Percentiles rank a stretch among this genome's conserved stretches.
phyloP scores from a whole-genome alignment of 257 asterid genomes.

The Salvia hispanica region DNA sequence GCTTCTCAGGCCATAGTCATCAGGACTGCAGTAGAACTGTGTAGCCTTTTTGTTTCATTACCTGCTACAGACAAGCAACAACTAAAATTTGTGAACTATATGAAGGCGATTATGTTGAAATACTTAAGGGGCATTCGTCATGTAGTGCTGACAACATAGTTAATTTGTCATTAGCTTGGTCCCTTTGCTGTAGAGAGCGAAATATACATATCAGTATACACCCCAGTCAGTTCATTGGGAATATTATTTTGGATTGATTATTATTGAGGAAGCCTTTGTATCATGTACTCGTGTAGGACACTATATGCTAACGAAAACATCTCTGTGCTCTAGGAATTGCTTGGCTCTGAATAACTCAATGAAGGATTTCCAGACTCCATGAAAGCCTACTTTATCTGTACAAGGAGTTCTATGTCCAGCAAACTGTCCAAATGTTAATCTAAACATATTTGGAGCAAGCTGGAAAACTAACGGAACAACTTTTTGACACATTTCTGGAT shows the following conservation, averaged over 20 bases:
- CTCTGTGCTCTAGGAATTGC: no score
- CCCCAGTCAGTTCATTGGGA: neutral
- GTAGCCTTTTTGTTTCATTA: neutral
- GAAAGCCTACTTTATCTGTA: no score
- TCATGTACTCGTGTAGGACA: neutral
- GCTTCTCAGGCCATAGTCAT: neutral
- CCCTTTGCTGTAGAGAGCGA: neutral
- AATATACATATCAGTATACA: slow-evolving; percentile 27
- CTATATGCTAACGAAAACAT: no score
- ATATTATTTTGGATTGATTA: neutral
- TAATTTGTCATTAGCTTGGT: neutral
- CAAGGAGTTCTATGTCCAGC: slow-evolving; percentile 37
- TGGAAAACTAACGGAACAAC: no score
- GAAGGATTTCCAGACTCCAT: no score
- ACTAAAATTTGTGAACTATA: neutral
- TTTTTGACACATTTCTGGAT: neutral
- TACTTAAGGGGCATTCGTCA: neutral
- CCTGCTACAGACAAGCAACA: neutral
- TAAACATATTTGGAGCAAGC: neutral
- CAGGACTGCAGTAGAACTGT: neutral
- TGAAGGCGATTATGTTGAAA: neutral
- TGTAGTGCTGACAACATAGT: neutral
- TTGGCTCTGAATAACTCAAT: no score
- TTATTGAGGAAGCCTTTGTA: neutral
- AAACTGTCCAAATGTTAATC: slow-evolving; percentile 14